Conservation (phyloP, 495 filamentous ascomycete genomes). For the Xylaria venustula region DNA sequence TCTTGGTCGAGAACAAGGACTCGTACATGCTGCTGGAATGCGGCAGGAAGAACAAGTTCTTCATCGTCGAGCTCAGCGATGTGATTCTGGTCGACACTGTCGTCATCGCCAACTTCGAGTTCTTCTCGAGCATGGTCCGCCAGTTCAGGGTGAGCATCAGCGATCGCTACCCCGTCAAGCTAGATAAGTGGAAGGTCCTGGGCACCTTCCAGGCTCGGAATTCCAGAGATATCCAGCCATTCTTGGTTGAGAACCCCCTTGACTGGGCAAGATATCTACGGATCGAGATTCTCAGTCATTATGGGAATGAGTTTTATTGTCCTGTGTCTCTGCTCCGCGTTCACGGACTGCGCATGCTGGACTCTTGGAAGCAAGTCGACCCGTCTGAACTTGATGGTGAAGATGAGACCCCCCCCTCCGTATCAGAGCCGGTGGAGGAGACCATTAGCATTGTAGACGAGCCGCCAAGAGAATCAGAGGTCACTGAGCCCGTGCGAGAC, state of each 20-base stretch:
- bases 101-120: slow-evolving; percentile 95
- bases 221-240: slow-evolving; percentile 89
- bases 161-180: slow-evolving; percentile 88
- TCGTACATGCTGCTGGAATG: slow-evolving; percentile 98
- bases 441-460: slow-evolving; percentile 29
- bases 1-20: slow-evolving; percentile 95
- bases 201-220: slow-evolving; percentile 89
- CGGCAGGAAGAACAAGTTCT: slow-evolving; percentile 81
- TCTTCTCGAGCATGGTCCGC: slow-evolving; percentile 95
- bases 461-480: slow-evolving; percentile 17
- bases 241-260: slow-evolving; percentile 84
- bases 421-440: slow-evolving; percentile 42
- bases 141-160: slow-evolving; percentile 86
- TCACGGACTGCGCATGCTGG: slow-evolving; percentile 95
- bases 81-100: slow-evolving; percentile 95
- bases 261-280: slow-evolving; percentile 94
- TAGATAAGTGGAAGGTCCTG: slow-evolving; percentile 86
- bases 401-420: slow-evolving; percentile 29
- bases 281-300: slow-evolving; percentile 89
- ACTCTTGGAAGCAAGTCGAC: slow-evolving; percentile 76
- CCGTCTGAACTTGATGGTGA: slow-evolving; percentile 57
- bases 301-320: slow-evolving; percentile 95
- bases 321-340: slow-evolving; percentile 86
- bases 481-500: slow-evolving; percentile 34
- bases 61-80: slow-evolving; percentile 84